phyloP scores from a whole-genome alignment of 1,139 yeast species.

The Martiniozyma asiatica region DNA sequence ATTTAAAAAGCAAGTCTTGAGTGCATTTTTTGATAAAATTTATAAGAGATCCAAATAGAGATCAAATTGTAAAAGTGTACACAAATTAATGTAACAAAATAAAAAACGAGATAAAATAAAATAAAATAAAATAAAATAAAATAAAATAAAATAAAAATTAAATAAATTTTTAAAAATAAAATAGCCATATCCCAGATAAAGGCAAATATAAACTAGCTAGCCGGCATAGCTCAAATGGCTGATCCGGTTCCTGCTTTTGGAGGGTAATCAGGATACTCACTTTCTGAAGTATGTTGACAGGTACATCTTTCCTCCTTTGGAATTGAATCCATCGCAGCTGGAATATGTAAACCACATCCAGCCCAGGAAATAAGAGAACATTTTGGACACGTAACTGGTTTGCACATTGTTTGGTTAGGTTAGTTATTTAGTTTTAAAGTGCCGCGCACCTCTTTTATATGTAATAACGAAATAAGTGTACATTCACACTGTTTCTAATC shows the following conservation, averaged over 20 bases:
- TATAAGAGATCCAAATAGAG: conserved; percentile 81
- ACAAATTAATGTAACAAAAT: neutral
- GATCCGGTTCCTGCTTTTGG: conserved; percentile 23
- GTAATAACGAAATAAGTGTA: no score
- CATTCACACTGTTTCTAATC: no score
- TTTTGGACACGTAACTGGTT: conserved; percentile 15
- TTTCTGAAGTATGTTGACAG: conserved; percentile 19
- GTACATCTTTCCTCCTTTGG: conserved; percentile 28
- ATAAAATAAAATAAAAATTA: no score
- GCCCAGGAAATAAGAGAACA: conserved; percentile 26
- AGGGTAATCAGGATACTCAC: conserved; percentile 20
- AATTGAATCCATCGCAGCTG: conserved; percentile 27
- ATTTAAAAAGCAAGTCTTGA: conserved; percentile 74
- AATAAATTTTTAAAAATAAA: no score
- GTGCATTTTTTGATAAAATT: conserved; percentile 76
- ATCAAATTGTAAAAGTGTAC: no score
- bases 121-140: neutral
- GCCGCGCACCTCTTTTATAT: no score
- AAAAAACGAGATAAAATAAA: neutral
- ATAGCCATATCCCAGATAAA: no score
- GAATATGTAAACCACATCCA: conserved; percentile 37
- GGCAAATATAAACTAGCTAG: no score
- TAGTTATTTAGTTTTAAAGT: no score
- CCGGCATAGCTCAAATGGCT: no score
- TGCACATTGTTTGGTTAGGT: no score